Conservation (phyloP, 352 stramenopile species). For the Phytopythium helicoides region DNA sequence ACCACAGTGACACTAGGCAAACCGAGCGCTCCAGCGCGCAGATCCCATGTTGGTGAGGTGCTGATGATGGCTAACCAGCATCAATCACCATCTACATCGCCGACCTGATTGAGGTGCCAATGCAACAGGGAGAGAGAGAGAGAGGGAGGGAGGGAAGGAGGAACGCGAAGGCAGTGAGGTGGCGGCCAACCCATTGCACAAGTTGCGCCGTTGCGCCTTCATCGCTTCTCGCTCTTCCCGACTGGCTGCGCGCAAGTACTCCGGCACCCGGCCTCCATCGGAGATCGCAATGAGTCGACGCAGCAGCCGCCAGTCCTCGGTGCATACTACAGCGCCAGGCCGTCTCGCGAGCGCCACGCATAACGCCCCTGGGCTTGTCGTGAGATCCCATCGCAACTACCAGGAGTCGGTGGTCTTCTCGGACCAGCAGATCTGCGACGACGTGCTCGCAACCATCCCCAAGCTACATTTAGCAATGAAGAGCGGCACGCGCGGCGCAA, state of each 20-base stretch:
- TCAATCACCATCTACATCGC: too few species aligned
- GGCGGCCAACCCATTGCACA: too few species aligned
- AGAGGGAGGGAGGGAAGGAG: too few species aligned
- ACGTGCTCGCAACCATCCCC: constrained; percentile 52
- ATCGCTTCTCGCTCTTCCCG: too few species aligned
- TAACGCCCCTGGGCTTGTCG: constrained; percentile 15
- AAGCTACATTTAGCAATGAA: constrained; percentile 45
- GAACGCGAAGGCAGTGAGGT: too few species aligned
- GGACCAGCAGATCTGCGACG: constrained; percentile 54
- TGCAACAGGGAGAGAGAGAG: too few species aligned
- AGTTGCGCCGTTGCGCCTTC: neutral
- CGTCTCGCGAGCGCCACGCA: constrained; percentile 1
- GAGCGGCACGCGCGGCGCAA: constrained; percentile 24
- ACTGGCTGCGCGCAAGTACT: neutral
- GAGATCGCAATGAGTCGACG: constrained; percentile 9
- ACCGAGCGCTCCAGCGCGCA: too few species aligned
- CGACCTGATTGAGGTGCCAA: too few species aligned
- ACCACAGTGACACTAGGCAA: too few species aligned
- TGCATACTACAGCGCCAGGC: constrained; percentile 3
- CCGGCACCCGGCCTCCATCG: neutral
- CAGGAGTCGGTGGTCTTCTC: constrained; percentile 36
- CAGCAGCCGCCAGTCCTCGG: constrained; percentile 7
- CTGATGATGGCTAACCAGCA: too few species aligned
- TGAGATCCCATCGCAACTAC: constrained; percentile 17
- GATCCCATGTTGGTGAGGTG: too few species aligned